Evolutionary conservation across 768 basidiomycete genomes (phyloP).

Genomic region (Pisolithus marmoratus): DNA sequence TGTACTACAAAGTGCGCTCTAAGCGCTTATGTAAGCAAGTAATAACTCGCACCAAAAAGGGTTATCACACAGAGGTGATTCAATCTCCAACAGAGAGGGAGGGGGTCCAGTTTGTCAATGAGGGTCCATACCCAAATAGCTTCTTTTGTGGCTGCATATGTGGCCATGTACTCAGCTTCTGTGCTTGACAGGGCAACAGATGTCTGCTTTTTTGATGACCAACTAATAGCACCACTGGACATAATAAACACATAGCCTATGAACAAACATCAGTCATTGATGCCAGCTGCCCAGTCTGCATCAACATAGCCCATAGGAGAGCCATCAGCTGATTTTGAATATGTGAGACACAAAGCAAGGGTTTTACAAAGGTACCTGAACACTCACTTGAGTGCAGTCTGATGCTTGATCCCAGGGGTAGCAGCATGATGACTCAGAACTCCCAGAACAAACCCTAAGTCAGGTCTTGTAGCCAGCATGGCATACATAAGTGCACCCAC

Average conservation of each 20-base stretch:
- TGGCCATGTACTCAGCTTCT: no score
- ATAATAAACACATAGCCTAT: conserved; percentile 28
- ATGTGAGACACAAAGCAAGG: neutral
- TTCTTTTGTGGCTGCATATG: conserved; percentile 16
- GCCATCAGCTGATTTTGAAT: no score
- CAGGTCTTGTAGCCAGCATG: neutral
- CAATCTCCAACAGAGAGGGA: no score
- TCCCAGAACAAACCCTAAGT: neutral
- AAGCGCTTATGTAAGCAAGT: no score
- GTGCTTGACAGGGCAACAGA: no score
- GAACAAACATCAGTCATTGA: neutral
- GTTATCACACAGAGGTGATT: no score
- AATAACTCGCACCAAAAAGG: no score
- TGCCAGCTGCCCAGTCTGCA: neutral
- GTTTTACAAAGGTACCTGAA: neutral
- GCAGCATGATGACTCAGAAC: neutral
- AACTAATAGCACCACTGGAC: no score
- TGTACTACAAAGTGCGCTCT: no score
- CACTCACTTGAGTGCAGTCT: neutral
- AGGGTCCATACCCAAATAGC: conserved; percentile 22
- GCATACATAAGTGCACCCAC: neutral
- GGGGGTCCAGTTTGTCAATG: conserved; percentile 13
- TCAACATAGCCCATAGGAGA: neutral
- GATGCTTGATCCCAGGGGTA: neutral
- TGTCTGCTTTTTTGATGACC: no score